Conservation (phyloP, 352 stramenopile species). For the Plasmopara halstedii region DNA sequence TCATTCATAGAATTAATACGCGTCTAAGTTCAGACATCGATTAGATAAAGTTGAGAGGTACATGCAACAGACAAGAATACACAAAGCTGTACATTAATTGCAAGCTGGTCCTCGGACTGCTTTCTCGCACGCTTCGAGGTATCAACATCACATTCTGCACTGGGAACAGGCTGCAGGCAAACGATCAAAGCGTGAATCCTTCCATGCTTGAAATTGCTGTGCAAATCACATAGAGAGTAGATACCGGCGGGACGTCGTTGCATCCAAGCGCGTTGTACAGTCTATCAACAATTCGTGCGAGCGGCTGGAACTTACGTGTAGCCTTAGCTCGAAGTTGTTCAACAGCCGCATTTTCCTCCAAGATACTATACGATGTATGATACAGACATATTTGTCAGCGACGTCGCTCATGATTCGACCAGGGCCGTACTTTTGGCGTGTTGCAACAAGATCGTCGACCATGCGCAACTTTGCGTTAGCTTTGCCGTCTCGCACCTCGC, state of each 20-base stretch:
- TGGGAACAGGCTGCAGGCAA: slow-evolving; percentile 16
- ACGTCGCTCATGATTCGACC: neutral
- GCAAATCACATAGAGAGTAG: neutral
- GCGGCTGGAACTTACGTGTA: slow-evolving; percentile 61
- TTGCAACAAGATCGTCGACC: slow-evolving; percentile 65
- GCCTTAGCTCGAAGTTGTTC: slow-evolving; percentile 54
- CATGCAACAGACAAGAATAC: neutral
- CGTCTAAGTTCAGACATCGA: slow-evolving; percentile 18
- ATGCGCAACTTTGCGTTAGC: slow-evolving; percentile 59
- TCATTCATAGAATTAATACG: slow-evolving; percentile 84
- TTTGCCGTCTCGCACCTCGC: slow-evolving; percentile 58
- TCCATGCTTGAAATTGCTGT: neutral
- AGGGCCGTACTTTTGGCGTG: slow-evolving; percentile 46
- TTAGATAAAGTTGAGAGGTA: neutral
- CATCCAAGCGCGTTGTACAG: slow-evolving; percentile 74
- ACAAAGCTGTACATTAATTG: slow-evolving; percentile 41
- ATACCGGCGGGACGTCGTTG: slow-evolving; percentile 71
- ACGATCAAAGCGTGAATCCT: neutral
- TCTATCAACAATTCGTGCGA: slow-evolving; percentile 59
- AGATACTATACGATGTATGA: slow-evolving; percentile 31
- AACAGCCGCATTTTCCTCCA: slow-evolving; percentile 69
- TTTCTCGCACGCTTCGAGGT: slow-evolving; percentile 44
- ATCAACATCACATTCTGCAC: slow-evolving; percentile 23
- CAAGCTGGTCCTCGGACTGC: slow-evolving; percentile 67
- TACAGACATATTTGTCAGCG: neutral